phyloP scores from a whole-genome alignment of 176 grass and related monocot species.

The Musa beccarii region DNA sequence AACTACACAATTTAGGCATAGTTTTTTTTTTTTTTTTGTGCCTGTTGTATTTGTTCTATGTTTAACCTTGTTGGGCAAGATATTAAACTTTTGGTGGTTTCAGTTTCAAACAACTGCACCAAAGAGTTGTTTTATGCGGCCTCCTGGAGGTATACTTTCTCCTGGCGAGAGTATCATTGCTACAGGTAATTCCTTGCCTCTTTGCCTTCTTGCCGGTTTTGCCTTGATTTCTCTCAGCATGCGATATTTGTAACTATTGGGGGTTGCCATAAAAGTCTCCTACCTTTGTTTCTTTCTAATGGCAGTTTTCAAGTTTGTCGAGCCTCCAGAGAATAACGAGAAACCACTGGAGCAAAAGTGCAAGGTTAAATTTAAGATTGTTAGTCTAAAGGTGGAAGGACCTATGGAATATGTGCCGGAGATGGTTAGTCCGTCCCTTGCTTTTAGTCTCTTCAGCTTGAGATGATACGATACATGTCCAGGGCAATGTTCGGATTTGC shows the following conservation, averaged over 20 bases:
- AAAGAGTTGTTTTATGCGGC: slow-evolving; percentile 95
- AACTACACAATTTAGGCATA: too few species aligned
- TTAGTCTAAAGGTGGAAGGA: slow-evolving; percentile 75
- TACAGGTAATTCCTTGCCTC: slow-evolving; percentile 44
- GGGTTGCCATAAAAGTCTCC: neutral
- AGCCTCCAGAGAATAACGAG: slow-evolving; percentile 88
- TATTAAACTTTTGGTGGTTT: neutral
- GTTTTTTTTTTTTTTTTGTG: too few species aligned
- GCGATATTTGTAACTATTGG: too few species aligned
- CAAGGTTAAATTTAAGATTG: slow-evolving; percentile 96
- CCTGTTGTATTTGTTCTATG: too few species aligned
- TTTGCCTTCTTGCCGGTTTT: neutral
- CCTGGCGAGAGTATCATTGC: slow-evolving; percentile 83
- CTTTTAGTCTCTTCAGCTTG: neutral
- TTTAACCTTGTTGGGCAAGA: too few species aligned
- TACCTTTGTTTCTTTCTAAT: slow-evolving; percentile 6
- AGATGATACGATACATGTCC: too few species aligned
- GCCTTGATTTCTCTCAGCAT: neutral
- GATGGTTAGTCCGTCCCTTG: slow-evolving; percentile 37
- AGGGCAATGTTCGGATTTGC: neutral
- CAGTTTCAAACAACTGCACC: slow-evolving; percentile 98
- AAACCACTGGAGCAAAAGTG: slow-evolving; percentile 65
- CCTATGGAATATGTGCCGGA: slow-evolving; percentile 77
- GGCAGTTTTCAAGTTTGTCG: slow-evolving; percentile 90
- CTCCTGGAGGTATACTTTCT: slow-evolving; percentile 73